Evolutionary conservation across 2,329 filamentous ascomycete species (phyloP), one percentile per base, ranked within the genome.

Genomic region (Verticillium longisporum): DNA sequence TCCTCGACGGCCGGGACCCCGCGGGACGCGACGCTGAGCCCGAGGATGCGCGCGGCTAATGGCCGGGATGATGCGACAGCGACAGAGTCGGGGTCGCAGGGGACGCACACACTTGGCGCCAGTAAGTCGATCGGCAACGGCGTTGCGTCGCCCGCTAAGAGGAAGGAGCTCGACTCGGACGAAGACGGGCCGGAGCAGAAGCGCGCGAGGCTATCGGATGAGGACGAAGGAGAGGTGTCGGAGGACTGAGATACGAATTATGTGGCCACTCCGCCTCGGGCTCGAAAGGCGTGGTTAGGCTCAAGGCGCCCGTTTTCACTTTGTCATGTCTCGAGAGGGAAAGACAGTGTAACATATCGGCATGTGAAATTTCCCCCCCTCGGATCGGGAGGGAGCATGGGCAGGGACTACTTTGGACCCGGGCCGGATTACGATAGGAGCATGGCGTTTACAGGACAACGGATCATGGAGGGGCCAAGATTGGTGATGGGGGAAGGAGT

Each of bases 1-100:
- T 81, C 80, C 3, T 82, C 80, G 58, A 76, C 75, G 21, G 78
- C 78, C 32, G 80, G 77, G 36, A 84, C 82, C 1, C 80, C 81
- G 0, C 73, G 77, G 64, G 75, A 78, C 55, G 71, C 74, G 11
- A 50, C 41, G 41, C 41, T 21, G 41, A 50, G 41, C 41, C 41
- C 41, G 41, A 50, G 41, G 18, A 81, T 83, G 36, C 75, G 79
- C 55, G 75, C 73, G 57, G 66, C 70, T 1, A 80, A 80, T 55
- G 78, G 78, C 31, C 65, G 69, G 11, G 72, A 70, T n/a, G 74
- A 74, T 26, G 55, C 61, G 50, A 71, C 70, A 11, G 68, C 72
- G 31, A 68, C 67, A 26, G 73, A 77, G 38, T 68, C 70, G 18
- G 73, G 68, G n/a, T 75, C 75, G 7, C 73, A 74, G 60, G 63